Conservation (phyloP, 1,284 basidiomycete genomes). For the Sutorius eximius region DNA sequence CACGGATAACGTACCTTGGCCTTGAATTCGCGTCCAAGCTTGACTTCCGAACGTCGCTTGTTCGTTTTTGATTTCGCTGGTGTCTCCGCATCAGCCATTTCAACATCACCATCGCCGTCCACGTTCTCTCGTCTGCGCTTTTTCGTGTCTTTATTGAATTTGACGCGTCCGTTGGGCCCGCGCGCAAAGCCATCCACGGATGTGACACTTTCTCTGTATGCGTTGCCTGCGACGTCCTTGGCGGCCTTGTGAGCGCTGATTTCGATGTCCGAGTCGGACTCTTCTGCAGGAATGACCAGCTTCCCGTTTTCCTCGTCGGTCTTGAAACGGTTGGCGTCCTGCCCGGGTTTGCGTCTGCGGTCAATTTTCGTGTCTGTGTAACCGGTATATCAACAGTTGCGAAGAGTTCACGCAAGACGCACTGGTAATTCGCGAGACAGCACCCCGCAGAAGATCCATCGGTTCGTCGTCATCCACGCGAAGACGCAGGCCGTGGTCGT, state of each 20-base stretch:
- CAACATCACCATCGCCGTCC: constrained; percentile 59
- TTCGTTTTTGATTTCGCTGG: constrained; percentile 47
- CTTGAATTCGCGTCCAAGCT: constrained; percentile 88
- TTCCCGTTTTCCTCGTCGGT: constrained; percentile 86
- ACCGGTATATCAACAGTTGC: constrained; percentile 9
- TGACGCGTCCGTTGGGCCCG: constrained; percentile 81
- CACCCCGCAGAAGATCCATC: constrained; percentile 90
- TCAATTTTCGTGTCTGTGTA: constrained; percentile 50
- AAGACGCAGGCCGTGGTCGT: constrained; percentile 58
- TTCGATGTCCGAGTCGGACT: constrained; percentile 46
- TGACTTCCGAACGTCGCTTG: constrained; percentile 58
- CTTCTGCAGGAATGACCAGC: constrained; percentile 79
- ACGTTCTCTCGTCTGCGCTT: constrained; percentile 72
- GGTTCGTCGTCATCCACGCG: constrained; percentile 92
- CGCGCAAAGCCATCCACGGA: constrained; percentile 89
- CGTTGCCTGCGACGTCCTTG: constrained; percentile 71
- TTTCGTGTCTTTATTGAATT: constrained; percentile 97
- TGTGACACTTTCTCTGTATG: constrained; percentile 81
- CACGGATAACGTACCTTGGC: constrained; percentile 55
- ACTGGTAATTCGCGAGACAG: constrained; percentile 79
- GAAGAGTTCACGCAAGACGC: constrained; percentile 32
- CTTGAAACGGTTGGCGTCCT: constrained; percentile 87
- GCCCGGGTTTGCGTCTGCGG: constrained; percentile 75
- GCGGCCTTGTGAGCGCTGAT: constrained; percentile 35
- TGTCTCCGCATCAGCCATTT: constrained; percentile 60